phyloP scores from a whole-genome alignment of 1,284 basidiomycete genomes.

The Microbotryomycetes sp. region DNA sequence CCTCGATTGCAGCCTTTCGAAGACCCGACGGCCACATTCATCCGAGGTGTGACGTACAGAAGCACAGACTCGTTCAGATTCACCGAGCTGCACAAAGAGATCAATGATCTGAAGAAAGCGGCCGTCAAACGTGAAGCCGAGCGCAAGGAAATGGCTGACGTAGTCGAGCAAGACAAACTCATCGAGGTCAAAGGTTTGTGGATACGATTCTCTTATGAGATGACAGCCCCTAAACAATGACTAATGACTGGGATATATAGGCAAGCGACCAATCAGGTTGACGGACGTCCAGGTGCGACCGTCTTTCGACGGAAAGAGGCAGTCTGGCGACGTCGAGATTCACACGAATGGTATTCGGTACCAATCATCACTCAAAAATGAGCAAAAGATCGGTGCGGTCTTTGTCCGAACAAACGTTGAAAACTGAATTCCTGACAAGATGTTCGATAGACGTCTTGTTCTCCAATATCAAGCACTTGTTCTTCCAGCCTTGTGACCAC shows the following conservation, averaged over 20 bases:
- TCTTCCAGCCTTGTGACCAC: conserved; percentile 98
- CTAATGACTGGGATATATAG: not conserved
- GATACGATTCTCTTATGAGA: too few relatives aligned
- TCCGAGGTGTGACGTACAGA: conserved; percentile 90
- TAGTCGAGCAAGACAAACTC: conserved; percentile 87
- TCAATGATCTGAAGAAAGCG: conserved; percentile 91
- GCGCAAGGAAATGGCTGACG: conserved; percentile 96
- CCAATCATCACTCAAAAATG: conserved; percentile 63
- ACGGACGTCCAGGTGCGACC: conserved; percentile 91
- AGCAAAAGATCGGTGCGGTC: conserved; percentile 76
- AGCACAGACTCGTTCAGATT: conserved; percentile 84
- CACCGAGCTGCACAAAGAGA: conserved; percentile 79
- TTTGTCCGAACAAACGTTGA: too few relatives aligned
- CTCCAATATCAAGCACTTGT: conserved; percentile 95
- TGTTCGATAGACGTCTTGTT: conserved; percentile 71
- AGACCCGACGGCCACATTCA: conserved; percentile 92
- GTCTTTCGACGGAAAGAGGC: conserved; percentile 81
- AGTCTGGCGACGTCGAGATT: conserved; percentile 87
- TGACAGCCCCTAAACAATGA: too few relatives aligned
- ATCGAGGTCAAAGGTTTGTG: conserved; percentile 66
- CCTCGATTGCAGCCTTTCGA: conserved; percentile 98
- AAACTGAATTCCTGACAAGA: too few relatives aligned
- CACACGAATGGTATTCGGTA: conserved; percentile 96
- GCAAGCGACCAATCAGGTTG: conserved; percentile 61
- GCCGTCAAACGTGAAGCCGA: conserved; percentile 96